Evolutionary conservation across 1,284 basidiomycete species (phyloP).

Genomic region (Malassezia slooffiae): DNA sequence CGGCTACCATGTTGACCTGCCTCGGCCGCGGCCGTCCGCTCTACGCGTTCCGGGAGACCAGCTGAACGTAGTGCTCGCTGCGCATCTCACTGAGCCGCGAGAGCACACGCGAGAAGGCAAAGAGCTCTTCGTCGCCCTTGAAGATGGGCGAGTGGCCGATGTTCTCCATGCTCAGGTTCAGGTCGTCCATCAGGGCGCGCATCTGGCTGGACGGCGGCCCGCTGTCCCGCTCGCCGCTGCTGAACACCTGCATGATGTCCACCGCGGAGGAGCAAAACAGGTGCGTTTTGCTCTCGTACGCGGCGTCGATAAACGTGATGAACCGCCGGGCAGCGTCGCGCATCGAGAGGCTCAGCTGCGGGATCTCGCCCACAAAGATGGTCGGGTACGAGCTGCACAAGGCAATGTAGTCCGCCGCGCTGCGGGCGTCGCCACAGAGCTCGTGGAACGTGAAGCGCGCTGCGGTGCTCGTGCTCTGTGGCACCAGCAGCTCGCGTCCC

Average conservation of each 20-base stretch:
- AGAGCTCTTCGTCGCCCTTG: constrained; percentile 43
- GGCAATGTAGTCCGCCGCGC: constrained; percentile 91
- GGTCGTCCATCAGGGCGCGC: constrained; percentile 42
- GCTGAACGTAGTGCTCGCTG: constrained; percentile 26
- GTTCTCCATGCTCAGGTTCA: constrained; percentile 38
- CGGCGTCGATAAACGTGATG: constrained; percentile 92
- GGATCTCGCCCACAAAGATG: constrained; percentile 76
- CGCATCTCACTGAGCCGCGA: constrained; percentile 43
- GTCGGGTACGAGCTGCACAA: constrained; percentile 77
- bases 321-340: constrained; percentile 82
- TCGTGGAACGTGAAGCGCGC: constrained; percentile 80
- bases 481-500: constrained; percentile 72
- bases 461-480: constrained; percentile 53
- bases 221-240: constrained; percentile 8
- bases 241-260: constrained; percentile 40
- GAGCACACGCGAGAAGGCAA: constrained; percentile 44
- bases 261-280: constrained; percentile 34
- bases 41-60: background rate
- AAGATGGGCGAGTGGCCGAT: constrained; percentile 42
- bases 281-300: constrained; percentile 45
- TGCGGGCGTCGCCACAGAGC: constrained; percentile 77
- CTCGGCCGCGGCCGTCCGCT: background rate
- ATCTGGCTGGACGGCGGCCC: constrained; percentile 35
- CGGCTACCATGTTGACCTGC: background rate
- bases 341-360: constrained; percentile 69